Base-by-base conservation (phyloP, 305 asterid species). In the Fraxinus dipetala region DNA sequence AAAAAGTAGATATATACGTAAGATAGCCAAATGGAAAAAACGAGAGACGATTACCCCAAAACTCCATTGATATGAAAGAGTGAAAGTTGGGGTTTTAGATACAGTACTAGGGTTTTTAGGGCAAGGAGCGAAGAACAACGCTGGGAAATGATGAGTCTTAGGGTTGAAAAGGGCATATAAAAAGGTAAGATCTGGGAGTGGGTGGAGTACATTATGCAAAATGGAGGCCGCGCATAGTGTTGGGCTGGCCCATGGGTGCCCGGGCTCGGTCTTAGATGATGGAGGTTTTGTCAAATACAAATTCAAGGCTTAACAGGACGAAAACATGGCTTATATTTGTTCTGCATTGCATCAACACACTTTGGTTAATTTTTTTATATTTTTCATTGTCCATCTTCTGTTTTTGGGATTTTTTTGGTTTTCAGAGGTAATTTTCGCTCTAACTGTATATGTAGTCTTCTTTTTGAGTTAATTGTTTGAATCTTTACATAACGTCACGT, bases 21-120 rank as follows among this genome's bases (percentile, higher is more conserved):
- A 65, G 34, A 65, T 3, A 65, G 6, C 35, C 16, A 65, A 24
- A 65, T 11, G 24, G 16, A 14, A 6, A 6, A 40, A 48, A 9
- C 3, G 78, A 43, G 85, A 78, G 38, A 59, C 16, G 0, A 59
- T 76, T 81, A 77, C 89, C 89, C 89, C 89, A 86, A 79, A 84
- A 84, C 78, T 84, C 85, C 89, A 86, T 86, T 74, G 26, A 54
- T 26, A 73, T 4, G 32, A 67, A 31, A 24, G 67, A 34, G 77
- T 32, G 80, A 81, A 22, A 16, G 35, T 45, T 45, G 0, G 82
- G 26, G 81, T 48, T 40, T 79, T 34, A 70, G 75, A 83, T 48
- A 74, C 80, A 78, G 28, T 22, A 18, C 2, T 61, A 61, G 70
- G 70, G 70, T 61, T 20, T 59, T 61, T 20, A 61, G 69, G 10